Evolutionary conservation across 116 monocot species (phyloP).

Genomic region (Thalassia testudinum): DNA sequence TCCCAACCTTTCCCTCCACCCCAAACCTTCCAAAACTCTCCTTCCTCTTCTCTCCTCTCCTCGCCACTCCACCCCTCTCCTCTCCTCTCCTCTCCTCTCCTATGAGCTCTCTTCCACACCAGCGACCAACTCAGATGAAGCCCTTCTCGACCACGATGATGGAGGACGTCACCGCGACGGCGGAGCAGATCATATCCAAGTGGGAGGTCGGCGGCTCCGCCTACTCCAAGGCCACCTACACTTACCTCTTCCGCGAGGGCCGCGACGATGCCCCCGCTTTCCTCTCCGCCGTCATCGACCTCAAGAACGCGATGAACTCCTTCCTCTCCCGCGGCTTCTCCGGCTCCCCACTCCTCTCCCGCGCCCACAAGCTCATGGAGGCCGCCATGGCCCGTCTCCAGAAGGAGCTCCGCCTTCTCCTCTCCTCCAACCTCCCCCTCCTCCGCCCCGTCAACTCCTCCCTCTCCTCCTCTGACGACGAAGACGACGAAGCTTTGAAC

Average conservation of each 20-base stretch:
- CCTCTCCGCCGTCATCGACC: slow-evolving; percentile 17
- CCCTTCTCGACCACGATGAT: slow-evolving; percentile 3
- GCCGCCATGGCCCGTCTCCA: slow-evolving; percentile 12
- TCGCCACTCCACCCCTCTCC: no score
- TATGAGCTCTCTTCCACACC: no score
- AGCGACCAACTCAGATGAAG: not conserved
- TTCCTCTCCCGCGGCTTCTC: slow-evolving; percentile 5
- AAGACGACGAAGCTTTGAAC: slow-evolving; percentile 3
- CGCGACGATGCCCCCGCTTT: slow-evolving; percentile 15
- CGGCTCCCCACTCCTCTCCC: not conserved
- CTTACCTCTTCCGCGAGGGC: slow-evolving; percentile 1
- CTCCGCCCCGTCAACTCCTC: slow-evolving; percentile 11
- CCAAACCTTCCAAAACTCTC: no score
- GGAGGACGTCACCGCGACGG: not conserved
- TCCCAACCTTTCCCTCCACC: no score
- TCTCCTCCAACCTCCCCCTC: slow-evolving; percentile 12
- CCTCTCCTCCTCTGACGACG: slow-evolving; percentile 1
- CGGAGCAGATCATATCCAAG: slow-evolving; percentile 15
- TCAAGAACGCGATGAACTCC: slow-evolving; percentile 23
- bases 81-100: no score
- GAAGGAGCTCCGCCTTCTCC: slow-evolving; percentile 12
- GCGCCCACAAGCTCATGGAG: slow-evolving; percentile 6
- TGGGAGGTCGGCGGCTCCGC: slow-evolving; percentile 14
- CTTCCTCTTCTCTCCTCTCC: not conserved
- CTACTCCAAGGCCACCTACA: slow-evolving; percentile 1